Base-by-base conservation (phyloP, 2,329 filamentous ascomycete species). In the Graphilbum fragrans region DNA sequence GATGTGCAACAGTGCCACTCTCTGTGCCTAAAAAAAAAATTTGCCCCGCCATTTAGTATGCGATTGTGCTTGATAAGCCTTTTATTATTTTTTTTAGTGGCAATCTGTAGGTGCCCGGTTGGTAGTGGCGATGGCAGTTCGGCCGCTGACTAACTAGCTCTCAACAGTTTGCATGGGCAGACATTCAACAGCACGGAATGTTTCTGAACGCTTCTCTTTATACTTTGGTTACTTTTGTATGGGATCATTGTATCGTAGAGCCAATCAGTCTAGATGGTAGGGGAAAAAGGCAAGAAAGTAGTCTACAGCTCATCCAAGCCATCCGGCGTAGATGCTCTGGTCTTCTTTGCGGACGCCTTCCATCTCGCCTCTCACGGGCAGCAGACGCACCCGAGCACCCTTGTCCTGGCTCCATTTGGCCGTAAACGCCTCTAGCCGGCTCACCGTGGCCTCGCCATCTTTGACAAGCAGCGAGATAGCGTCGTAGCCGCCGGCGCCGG, bases 401-500 rank as follows among this genome's bases (percentile, higher is more conserved):
- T 70, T 74, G 37, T 69, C 63, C 49, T 58, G 52, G 45, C 67
- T 78, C 80, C 86, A 96, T 21, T 64, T 62, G 18, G 63, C 64
- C 44, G 94, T 59, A 35, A 86, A 78, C 35, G 63, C 60, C 47
- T 72, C 68, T 19, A 96, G 60, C 12, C 66, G 63, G 19, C 56
- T 55, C 42, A 81, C 63, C 2, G 85, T 84, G 38, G 70, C 71
- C 29, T 67, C 69, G 41, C 83, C 77, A 52, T 95, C 85, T 52
- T 73, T 71, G 49, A 94, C 75, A 45, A 98, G 60, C 45, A 98
- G 59, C 1, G 82, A 83, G 42, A 94, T 71, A 2, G 92, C 92
- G 65, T 98, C 92, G 55, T 84, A 95, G 0, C 92, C 92, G 10
- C 92, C 92, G 0, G 92, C 92, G 0, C 92, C 92, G 0, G 92